Evolutionary conservation across 2,329 filamentous ascomycete species (phyloP).

Genomic region (Colletotrichum theobromicola): DNA sequence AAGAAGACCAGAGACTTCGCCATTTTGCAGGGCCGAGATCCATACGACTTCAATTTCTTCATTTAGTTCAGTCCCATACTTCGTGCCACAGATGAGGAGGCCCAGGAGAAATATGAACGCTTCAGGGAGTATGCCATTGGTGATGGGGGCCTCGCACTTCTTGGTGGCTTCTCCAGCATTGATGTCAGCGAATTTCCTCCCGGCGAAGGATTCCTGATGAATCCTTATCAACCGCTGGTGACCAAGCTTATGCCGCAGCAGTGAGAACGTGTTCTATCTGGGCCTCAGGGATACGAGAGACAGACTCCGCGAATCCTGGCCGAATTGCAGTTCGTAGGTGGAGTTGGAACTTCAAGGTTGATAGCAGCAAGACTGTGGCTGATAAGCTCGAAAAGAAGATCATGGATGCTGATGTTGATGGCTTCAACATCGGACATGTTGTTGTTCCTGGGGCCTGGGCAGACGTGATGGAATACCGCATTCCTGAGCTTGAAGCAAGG

Average conservation of each 20-base stretch:
- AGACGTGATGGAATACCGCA: constrained; percentile 2
- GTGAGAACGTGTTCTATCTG: not conserved
- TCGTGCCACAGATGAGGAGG: constrained; percentile 24
- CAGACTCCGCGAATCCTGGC: constrained; percentile 19
- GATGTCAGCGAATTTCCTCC: constrained; percentile 26
- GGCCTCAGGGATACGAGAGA: not conserved
- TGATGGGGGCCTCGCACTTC: constrained; percentile 27
- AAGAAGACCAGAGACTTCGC: not conserved
- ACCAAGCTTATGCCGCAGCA: not conserved
- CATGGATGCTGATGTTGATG: not conserved
- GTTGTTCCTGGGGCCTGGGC: constrained; percentile 18
- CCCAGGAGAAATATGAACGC: constrained; percentile 24
- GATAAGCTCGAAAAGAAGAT: constrained; percentile 4
- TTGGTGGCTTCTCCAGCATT: constrained; percentile 28
- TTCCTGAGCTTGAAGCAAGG: not conserved
- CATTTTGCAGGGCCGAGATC: not conserved
- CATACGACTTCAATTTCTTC: not conserved
- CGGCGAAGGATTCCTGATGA: constrained; percentile 25
- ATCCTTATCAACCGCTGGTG: constrained; percentile 2
- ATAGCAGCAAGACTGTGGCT: constrained; percentile 4
- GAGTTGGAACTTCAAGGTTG: not conserved
- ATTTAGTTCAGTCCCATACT: constrained; percentile 22
- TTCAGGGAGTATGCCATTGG: constrained; percentile 19
- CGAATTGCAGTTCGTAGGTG: constrained; percentile 8
- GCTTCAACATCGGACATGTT: constrained; percentile 24